A percentile compares a stretch with the other conserved stretches of the same genome.
Evolutionary conservation across 2,329 filamentous ascomycete species (phyloP).

Genomic region (Fusarium scirpi): DNA sequence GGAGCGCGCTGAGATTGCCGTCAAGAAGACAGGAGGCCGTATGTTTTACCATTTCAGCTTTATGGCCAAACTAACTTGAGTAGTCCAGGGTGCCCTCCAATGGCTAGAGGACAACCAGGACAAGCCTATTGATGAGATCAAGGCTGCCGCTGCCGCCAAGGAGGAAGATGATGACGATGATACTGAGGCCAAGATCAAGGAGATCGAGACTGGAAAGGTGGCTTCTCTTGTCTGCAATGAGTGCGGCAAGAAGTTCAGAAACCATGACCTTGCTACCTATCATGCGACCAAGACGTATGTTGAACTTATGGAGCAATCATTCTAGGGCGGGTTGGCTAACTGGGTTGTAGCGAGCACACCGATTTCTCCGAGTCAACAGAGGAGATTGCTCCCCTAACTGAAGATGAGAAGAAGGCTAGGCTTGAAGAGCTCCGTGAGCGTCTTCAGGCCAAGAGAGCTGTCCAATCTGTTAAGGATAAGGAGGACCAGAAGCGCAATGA

Average conservation of each 20-base stretch:
- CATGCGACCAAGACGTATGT: slow-evolving; percentile 87
- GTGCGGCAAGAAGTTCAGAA: slow-evolving; percentile 91
- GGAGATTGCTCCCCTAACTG: slow-evolving; percentile 88
- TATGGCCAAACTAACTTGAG: slow-evolving; percentile 13
- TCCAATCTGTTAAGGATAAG: slow-evolving; percentile 78
- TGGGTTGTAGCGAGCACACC: slow-evolving; percentile 73
- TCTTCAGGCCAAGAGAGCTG: slow-evolving; percentile 78
- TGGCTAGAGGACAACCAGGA: slow-evolving; percentile 96
- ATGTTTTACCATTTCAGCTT: slow-evolving; percentile 52
- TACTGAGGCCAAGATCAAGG: slow-evolving; percentile 68
- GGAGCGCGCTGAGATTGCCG: slow-evolving; percentile 82
- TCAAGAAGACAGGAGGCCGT: slow-evolving; percentile 86
- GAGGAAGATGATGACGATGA: slow-evolving; percentile 63
- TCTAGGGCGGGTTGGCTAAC: background rate
- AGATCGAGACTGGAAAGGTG: slow-evolving; percentile 78
- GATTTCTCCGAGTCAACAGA: slow-evolving; percentile 96
- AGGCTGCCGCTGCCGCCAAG: slow-evolving; percentile 58
- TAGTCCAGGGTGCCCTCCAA: slow-evolving; percentile 89
- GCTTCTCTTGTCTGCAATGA: slow-evolving; percentile 93
- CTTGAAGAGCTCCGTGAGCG: slow-evolving; percentile 80
- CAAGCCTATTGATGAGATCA: slow-evolving; percentile 85
- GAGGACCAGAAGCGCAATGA: slow-evolving; percentile 88
- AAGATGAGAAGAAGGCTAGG: slow-evolving; percentile 87
- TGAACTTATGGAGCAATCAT: background rate
- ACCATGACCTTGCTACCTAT: slow-evolving; percentile 83